Evolutionary conservation across 2,329 filamentous ascomycete species (phyloP).

Genomic region (Diplodia seriata): DNA sequence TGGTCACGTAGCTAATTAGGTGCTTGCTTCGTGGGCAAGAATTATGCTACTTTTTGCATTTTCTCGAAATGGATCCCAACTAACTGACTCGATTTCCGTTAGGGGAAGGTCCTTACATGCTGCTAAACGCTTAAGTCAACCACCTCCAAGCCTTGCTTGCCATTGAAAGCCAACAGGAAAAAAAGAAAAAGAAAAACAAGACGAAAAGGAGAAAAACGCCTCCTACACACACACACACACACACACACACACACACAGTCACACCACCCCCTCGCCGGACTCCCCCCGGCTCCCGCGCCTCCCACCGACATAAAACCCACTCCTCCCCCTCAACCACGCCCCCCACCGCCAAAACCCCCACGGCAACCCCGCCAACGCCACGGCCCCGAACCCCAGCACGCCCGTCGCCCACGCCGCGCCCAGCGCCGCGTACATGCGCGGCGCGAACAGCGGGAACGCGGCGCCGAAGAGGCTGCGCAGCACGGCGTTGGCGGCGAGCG

Average conservation of each 20-base stretch:
- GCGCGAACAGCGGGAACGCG: slow-evolving; percentile 75
- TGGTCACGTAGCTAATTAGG: neutral
- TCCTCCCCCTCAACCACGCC: slow-evolving; percentile 63
- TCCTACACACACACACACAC: neutral
- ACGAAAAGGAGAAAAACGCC: neutral
- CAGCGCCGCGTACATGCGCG: slow-evolving; percentile 71
- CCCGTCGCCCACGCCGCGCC: slow-evolving; percentile 81
- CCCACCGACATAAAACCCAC: slow-evolving; percentile 58
- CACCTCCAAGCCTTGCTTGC: neutral
- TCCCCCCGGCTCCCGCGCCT: slow-evolving; percentile 61
- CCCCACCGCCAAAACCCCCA: slow-evolving; percentile 75
- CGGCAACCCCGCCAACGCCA: slow-evolving; percentile 79
- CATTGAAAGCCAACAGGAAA: neutral
- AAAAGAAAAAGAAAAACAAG: too few relatives aligned
- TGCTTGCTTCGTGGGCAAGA: neutral
- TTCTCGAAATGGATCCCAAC: too few relatives aligned
- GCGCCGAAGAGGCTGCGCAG: slow-evolving; percentile 76
- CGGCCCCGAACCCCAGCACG: slow-evolving; percentile 74
- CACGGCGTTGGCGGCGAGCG: slow-evolving; percentile 80
- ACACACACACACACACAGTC: neutral
- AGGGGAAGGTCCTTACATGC: neutral
- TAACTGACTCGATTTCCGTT: too few relatives aligned
- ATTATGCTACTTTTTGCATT: neutral
- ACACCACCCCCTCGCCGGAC: slow-evolving; percentile 29
- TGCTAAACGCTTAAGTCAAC: neutral